Conservation (phyloP, 148 eudicot genomes). For the Fagopyrum homotropicum region DNA sequence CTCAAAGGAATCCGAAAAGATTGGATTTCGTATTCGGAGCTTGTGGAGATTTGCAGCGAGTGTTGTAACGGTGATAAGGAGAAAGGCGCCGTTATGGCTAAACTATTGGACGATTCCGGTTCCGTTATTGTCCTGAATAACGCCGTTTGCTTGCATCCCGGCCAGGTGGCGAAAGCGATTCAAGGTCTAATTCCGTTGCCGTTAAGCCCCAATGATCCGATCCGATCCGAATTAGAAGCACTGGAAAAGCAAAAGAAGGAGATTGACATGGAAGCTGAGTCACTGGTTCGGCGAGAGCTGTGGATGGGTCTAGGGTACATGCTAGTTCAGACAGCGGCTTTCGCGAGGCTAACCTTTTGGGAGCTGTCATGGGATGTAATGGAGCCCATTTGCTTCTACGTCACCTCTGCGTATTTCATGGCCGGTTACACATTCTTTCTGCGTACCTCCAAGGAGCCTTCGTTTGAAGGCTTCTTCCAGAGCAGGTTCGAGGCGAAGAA, state of each 20-base stretch:
- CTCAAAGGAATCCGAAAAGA: conserved; percentile 28
- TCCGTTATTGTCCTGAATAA: conserved; percentile 75
- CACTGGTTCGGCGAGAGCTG: conserved; percentile 59
- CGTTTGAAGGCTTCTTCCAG: conserved; percentile 76
- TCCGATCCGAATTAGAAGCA: conserved; percentile 36
- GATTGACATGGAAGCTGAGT: conserved; percentile 64
- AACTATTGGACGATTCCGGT: conserved; percentile 67
- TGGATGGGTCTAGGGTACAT: conserved; percentile 79
- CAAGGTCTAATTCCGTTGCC: conserved; percentile 38
- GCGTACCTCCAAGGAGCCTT: conserved; percentile 75
- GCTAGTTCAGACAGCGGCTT: conserved; percentile 64
- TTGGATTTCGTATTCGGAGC: conserved; percentile 42
- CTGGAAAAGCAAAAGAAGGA: conserved; percentile 55
- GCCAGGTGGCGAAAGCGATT: conserved; percentile 75
- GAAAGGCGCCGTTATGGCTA: conserved; percentile 45
- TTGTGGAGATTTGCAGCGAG: conserved; percentile 37
- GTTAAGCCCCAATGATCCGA: conserved; percentile 28
- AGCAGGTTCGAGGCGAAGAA: conserved; percentile 74
- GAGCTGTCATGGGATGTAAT: conserved; percentile 98
- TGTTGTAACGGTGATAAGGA: conserved; percentile 34
- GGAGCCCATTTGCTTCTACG: conserved; percentile 96
- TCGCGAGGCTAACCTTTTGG: conserved; percentile 96
- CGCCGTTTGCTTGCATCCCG: conserved; percentile 68
- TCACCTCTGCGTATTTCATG: conserved; percentile 77
- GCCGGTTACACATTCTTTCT: conserved; percentile 76